Conservation (phyloP, 257 asterid genomes). For the Fraxinus americana region DNA sequence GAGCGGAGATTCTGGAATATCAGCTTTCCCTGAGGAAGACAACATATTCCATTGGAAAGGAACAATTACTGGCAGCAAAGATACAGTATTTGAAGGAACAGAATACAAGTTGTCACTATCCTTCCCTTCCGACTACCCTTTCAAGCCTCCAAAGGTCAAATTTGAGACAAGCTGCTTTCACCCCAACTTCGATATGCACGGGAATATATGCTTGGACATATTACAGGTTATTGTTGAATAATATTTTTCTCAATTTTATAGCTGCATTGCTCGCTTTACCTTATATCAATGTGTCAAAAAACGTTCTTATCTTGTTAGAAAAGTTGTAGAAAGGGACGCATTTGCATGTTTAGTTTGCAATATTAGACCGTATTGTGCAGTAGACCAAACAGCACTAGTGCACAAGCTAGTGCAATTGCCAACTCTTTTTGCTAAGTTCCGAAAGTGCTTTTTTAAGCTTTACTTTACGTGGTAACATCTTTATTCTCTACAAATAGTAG, state of each 20-base stretch:
- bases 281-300: no score
- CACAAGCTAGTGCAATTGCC: no score
- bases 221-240: slow-evolving; percentile 56
- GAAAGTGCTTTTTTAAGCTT: not conserved
- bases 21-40: slow-evolving; percentile 96
- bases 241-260: not conserved
- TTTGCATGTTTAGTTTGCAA: not conserved
- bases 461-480: not conserved
- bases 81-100: slow-evolving; percentile 90
- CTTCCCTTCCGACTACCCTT: slow-evolving; percentile 80
- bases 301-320: not conserved
- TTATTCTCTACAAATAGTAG: not conserved
- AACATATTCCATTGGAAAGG: slow-evolving; percentile 96
- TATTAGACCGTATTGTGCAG: not conserved
- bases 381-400: no score
- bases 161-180: slow-evolving; percentile 94
- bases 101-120: slow-evolving; percentile 79
- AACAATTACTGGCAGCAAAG: slow-evolving; percentile 85
- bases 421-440: no score
- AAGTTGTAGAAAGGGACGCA: not conserved
- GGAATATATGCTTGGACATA: slow-evolving; percentile 93
- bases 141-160: slow-evolving; percentile 87
- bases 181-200: slow-evolving; percentile 84
- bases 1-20: slow-evolving; percentile 86
- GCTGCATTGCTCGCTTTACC: not conserved